Percentiles rank a stretch among this genome's conserved stretches.
Conservation (phyloP, 768 basidiomycete genomes). For the Omphalotus guepiniiformis region DNA sequence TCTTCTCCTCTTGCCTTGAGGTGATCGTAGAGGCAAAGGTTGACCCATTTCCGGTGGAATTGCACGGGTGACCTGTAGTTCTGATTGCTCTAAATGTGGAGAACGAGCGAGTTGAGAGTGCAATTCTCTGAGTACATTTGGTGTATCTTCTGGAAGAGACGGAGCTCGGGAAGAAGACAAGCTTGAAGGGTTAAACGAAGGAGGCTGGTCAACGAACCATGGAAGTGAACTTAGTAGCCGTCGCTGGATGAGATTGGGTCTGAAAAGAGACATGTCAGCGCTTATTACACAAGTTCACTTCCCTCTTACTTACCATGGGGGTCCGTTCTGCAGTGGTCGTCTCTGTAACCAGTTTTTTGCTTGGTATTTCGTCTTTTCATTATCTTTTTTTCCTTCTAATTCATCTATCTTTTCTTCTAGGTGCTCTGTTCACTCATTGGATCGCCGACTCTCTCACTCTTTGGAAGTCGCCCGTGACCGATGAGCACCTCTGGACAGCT, state of each 20-base stretch:
- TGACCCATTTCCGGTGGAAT: constrained; percentile 36
- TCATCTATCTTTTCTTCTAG: constrained; percentile 31
- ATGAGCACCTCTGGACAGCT: constrained; percentile 78
- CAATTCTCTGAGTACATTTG: constrained; percentile 48
- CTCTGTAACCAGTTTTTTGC: constrained; percentile 73
- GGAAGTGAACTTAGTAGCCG: constrained; percentile 30
- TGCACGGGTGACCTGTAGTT: constrained; percentile 52
- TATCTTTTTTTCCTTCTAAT: not conserved
- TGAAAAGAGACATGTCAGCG: constrained; percentile 6
- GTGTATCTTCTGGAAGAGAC: constrained; percentile 49
- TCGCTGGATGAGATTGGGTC: not conserved
- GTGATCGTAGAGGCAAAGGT: constrained; percentile 48
- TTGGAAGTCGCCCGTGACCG: constrained; percentile 86
- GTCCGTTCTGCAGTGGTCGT: constrained; percentile 72
- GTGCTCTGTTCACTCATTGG: constrained; percentile 85
- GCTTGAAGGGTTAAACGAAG: constrained; percentile 20
- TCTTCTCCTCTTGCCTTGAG: constrained; percentile 60
- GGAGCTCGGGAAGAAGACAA: constrained; percentile 25
- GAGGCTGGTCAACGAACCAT: constrained; percentile 64
- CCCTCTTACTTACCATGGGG: constrained; percentile 43
- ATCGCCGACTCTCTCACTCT: constrained; percentile 89
- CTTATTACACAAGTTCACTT: constrained; percentile 8
- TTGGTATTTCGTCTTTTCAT: constrained; percentile 44
- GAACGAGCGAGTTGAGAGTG: constrained; percentile 54
- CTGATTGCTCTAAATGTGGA: constrained; percentile 63